Percentiles rank a stretch among this genome's conserved stretches.
These are phyloP conservation scores for Penicillium paneum DNA, from an alignment of 2,329 filamentous ascomycete species.

Conservation along the genomic window DNA sequence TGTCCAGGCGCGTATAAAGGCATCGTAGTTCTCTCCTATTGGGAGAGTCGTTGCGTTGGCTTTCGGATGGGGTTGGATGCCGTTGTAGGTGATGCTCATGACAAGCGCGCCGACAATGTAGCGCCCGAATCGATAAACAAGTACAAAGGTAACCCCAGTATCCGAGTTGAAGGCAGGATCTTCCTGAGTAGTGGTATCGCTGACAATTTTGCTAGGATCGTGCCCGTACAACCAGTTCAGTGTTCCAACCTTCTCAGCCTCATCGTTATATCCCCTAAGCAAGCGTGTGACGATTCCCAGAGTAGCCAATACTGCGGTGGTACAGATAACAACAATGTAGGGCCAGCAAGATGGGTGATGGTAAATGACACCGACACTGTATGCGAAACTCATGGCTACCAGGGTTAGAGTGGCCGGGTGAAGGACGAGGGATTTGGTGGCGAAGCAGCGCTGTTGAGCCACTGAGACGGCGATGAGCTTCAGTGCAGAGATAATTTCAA, in stretches of 20 bases:
- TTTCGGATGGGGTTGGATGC: not conserved
- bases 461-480: constrained; percentile 76
- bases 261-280: constrained; percentile 59
- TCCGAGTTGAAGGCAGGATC: not conserved
- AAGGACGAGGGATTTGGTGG: constrained; percentile 61
- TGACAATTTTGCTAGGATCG: constrained; percentile 54
- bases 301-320: constrained; percentile 61
- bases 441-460: constrained; percentile 72
- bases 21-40: constrained; percentile 17
- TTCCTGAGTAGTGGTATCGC: not conserved
- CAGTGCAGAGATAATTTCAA: constrained; percentile 65
- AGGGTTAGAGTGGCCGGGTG: constrained; percentile 52
- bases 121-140: constrained; percentile 9
- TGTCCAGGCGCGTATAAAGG: constrained; percentile 76
- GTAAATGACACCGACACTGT: constrained; percentile 42
- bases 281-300: constrained; percentile 60
- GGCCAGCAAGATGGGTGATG: constrained; percentile 25
- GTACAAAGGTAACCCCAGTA: not conserved
- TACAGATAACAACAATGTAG: constrained; percentile 29
- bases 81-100: constrained; percentile 39
- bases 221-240: constrained; percentile 61
- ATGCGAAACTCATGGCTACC: constrained; percentile 38
- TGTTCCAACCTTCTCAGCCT: constrained; percentile 58
- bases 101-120: constrained; percentile 71
- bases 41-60: not conserved